Base-by-base conservation (phyloP, 805 yeast species). In the Kluyveromyces aestuarii region DNA sequence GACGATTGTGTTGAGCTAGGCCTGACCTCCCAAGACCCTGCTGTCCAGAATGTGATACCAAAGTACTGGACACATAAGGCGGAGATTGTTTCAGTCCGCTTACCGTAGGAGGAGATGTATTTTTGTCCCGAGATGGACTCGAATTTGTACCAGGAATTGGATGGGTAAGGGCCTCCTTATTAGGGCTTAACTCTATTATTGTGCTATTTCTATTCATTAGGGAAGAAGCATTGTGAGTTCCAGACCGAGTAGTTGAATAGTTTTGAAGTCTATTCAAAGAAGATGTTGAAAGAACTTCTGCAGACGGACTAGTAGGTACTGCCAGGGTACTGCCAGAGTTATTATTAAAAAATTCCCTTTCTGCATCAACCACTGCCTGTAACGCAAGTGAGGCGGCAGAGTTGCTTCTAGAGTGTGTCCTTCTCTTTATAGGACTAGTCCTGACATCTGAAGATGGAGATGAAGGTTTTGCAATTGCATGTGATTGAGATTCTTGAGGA, bases 351-450 rank as follows among this genome's bases (percentile, higher is more conserved):
- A 52, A 48, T 21, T 64, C 61, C 44, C 59, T 50, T 38, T 78
- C 82, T 8, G 85, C 86, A 51, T 80, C 79, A 13, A 81, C 88
- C 47, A 84, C 84, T 0, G 89, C 89, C 59, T 83, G 86, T 50
- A 84, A 69, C 9, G 84, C 90, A 52, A 73, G 60, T 37, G 86
- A 79, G 2, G 88, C 90, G 2, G 85, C 71, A 9, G 75, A 71
- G 42, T 67, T 66, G 25, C 64, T 67, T 61, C 75, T 68, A 41
- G 58, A 58, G 51, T 72, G 74, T 14, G 61, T 54, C 40, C 50
- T 57, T 41, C 46, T 44, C 13, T 49, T 46, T 11, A 52, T 48
- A 17, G 62, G 61, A 33, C 60, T 52, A 41, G 54, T 53, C 44
- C 60, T 52, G 27, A 55, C 41, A 27, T 59, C 61, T 1, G 62